Percentiles rank a stretch among this genome's conserved stretches.
Conservation (phyloP, 192 early-diverging fungal genomes). For the Podila minutissima region DNA sequence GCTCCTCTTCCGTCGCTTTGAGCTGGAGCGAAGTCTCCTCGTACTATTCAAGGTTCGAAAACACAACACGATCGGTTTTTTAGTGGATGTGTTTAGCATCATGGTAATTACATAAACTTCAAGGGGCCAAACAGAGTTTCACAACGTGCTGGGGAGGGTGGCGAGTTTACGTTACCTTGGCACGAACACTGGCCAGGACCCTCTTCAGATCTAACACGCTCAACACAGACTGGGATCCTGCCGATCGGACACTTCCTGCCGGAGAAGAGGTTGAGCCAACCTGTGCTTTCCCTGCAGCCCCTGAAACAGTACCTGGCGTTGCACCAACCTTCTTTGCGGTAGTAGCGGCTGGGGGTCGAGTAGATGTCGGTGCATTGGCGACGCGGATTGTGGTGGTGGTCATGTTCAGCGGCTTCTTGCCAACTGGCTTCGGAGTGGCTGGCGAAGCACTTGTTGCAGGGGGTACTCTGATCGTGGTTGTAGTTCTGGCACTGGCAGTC, state of each 20-base stretch:
- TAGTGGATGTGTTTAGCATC: too few relatives aligned
- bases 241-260: background rate
- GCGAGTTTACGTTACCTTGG: constrained; percentile 11
- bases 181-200: constrained; percentile 11
- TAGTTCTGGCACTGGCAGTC: constrained; percentile 13
- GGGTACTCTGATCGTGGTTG: constrained; percentile 10
- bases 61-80: too few relatives aligned
- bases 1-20: background rate
- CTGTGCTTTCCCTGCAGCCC: background rate
- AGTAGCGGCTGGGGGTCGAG: background rate
- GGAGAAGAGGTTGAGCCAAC: background rate
- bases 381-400: constrained; percentile 38
- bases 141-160: too few relatives aligned
- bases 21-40: background rate
- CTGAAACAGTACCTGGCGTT: background rate
- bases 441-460: background rate
- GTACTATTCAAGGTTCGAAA: background rate
- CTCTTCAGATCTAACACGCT: constrained; percentile 23
- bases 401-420: constrained; percentile 27
- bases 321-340: too few relatives aligned
- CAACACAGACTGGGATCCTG: background rate
- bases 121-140: too few relatives aligned
- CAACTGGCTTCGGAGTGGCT: background rate
- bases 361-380: constrained; percentile 1
- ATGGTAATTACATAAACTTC: too few relatives aligned